Evolutionary conservation across 345 rosid genomes (phyloP).

Genomic region (Arabidopsis arenosa): DNA sequence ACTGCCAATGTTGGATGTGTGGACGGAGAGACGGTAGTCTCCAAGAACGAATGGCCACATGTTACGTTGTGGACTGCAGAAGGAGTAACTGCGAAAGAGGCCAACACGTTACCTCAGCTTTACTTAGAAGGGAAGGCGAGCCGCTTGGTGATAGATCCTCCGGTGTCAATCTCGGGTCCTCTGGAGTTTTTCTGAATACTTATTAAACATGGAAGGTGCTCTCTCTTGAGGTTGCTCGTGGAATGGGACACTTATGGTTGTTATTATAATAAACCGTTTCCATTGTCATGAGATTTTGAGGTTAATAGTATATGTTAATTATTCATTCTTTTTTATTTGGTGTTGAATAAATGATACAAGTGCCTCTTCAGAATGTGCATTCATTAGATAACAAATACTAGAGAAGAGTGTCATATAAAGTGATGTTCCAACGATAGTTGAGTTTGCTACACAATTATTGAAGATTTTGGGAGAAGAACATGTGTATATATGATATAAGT

Average conservation of each 20-base stretch:
- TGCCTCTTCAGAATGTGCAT: not conserved
- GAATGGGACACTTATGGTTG: conserved; percentile 5
- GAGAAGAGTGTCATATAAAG: not conserved
- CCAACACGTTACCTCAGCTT: conserved; percentile 70
- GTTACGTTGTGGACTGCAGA: conserved; percentile 84
- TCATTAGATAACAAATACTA: not conserved
- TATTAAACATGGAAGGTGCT: not conserved
- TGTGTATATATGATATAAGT: no score
- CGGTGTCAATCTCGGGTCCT: conserved; percentile 65
- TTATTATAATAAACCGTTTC: not conserved
- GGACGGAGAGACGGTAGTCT: conserved; percentile 63
- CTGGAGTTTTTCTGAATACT: conserved; percentile 61
- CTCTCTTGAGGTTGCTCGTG: conserved; percentile 25
- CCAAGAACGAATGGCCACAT: conserved; percentile 90
- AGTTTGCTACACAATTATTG: not conserved
- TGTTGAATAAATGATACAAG: not conserved
- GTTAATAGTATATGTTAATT: not conserved
- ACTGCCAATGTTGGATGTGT: conserved; percentile 72
- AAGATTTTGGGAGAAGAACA: not conserved
- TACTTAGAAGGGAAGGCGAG: conserved; percentile 72
- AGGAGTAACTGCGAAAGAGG: conserved; percentile 76
- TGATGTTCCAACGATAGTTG: not conserved
- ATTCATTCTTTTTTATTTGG: not conserved
- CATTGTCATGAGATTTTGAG: conserved; percentile 44
- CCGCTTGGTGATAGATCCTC: conserved; percentile 70